Evolutionary conservation across 2,329 filamentous ascomycete species (phyloP).

Genomic region (Ceratocystis cubensis): DNA sequence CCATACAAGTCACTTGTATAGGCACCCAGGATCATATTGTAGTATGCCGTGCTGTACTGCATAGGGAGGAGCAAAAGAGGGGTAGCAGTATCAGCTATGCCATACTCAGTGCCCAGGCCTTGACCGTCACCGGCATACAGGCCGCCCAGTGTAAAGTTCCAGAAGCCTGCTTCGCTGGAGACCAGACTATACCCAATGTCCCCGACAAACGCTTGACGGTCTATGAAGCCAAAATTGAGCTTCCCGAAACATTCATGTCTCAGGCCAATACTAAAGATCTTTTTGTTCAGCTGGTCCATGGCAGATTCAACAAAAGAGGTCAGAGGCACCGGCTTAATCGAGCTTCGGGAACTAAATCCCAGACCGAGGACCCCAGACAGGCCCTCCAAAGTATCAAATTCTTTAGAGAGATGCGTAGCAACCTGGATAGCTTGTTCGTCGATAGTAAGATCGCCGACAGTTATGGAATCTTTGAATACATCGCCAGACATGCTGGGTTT

Average conservation of each 20-base stretch:
- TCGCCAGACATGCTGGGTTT: constrained; percentile 32
- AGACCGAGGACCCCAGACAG: constrained; percentile 33
- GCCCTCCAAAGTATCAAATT: constrained; percentile 30
- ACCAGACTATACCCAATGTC: constrained; percentile 44
- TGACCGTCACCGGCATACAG: neutral
- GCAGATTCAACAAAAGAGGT: constrained; percentile 34
- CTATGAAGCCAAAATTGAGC: constrained; percentile 64
- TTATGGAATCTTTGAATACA: constrained; percentile 35
- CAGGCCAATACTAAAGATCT: constrained; percentile 53
- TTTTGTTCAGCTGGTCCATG: neutral
- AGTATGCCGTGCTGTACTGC: constrained; percentile 38
- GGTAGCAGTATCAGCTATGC: constrained; percentile 47
- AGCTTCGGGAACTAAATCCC: constrained; percentile 34
- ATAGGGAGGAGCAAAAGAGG: constrained; percentile 49
- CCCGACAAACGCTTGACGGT: constrained; percentile 50
- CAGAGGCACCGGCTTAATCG: constrained; percentile 31
- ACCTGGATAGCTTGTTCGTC: constrained; percentile 33
- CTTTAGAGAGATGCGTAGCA: constrained; percentile 31
- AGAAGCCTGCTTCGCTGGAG: constrained; percentile 52
- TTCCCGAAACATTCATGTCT: constrained; percentile 46
- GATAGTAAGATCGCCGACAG: constrained; percentile 32
- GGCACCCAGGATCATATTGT: constrained; percentile 35
- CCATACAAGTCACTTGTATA: constrained; percentile 31
- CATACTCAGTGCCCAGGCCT: neutral
- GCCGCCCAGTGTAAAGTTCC: constrained; percentile 39